phyloP scores from a whole-genome alignment of 73 alveolate genomes.

The Effrenium voratum region DNA sequence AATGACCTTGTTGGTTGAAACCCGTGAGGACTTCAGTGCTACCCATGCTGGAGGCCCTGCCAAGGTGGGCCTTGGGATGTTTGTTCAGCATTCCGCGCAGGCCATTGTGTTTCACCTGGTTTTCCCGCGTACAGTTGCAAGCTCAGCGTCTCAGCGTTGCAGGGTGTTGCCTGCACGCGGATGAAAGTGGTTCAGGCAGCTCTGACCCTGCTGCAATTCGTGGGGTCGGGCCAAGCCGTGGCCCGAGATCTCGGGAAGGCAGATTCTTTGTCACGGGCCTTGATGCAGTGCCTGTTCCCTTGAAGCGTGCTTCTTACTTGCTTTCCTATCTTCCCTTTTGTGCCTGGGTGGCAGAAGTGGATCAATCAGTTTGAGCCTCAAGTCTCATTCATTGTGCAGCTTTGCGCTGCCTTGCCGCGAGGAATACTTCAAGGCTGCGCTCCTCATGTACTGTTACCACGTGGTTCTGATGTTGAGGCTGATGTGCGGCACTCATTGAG shows the following conservation, averaged over 20 bases:
- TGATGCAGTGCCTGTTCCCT: too few species aligned
- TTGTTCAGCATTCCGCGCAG: neutral
- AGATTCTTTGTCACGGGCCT: too few species aligned
- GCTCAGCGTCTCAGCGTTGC: neutral
- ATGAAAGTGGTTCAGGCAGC: slow-evolving; percentile 1
- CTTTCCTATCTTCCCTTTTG: too few species aligned
- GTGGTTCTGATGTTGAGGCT: slow-evolving; percentile 49
- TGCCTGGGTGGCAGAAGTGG: too few species aligned
- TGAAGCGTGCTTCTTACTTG: too few species aligned
- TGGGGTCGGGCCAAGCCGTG: slow-evolving; percentile 68
- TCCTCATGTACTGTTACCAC: slow-evolving; percentile 93
- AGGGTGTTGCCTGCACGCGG: neutral
- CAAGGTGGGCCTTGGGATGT: neutral
- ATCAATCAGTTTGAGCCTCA: too few species aligned
- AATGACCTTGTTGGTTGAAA: too few species aligned
- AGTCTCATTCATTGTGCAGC: too few species aligned
- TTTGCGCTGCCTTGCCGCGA: too few species aligned
- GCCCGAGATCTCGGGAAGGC: too few species aligned
- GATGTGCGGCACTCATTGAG: slow-evolving; percentile 36
- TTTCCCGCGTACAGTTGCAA: slow-evolving; percentile 56
- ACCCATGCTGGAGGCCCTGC: slow-evolving; percentile 87
- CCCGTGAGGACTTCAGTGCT: slow-evolving; percentile 43
- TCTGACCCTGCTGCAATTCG: slow-evolving; percentile 79
- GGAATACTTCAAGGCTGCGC: slow-evolving; percentile 91
- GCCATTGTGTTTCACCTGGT: slow-evolving; percentile 91